Base-by-base conservation (phyloP, 2,329 filamentous ascomycete species). In the Colletotrichum sp. region DNA sequence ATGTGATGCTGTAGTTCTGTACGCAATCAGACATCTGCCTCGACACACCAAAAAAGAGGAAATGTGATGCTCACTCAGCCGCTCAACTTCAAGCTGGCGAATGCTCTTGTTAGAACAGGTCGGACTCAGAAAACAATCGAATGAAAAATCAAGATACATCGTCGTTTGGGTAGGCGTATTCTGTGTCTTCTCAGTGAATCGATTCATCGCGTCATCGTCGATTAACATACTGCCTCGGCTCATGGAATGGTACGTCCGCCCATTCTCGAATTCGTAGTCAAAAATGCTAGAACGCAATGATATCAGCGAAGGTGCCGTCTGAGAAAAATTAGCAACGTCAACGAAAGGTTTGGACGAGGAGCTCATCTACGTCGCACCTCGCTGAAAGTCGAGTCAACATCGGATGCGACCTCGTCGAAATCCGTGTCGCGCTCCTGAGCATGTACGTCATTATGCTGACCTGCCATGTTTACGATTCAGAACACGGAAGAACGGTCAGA, bases 1-100 rank as follows among this genome's bases (percentile, higher is more conserved):
- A 85, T 75, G 48, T 84, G 81, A 70, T 85, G 84, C 77, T 85
- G 83, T 1, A 85, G 75, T 69, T 85, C 83, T 80, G 52, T 16
- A n/a, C 2, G 62, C 16, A 28, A 26, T 64, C 13, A 43, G 30
- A 26, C 4, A 52, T 21, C 12, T 48, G 34, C 43, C 43, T 52
- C n/a, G 2, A 52, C n/a, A 52, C 10, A 24, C 1, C 21, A 6
- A 52, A 52, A 52, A 52, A 52, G 4, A 52, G n/a, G 6, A 3
- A 21, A 52, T 48, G 36, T 32, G 0, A n/a, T 38, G 38, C 71
- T 18, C 58, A 73, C 71, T 68, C 9, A 83, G 66, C 36, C 81
- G 82, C 13, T 82, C 79, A 74, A 82, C 82, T 64, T 83, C 81
- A 21, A 74, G 69, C 81, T 83, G 4, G 10, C 30, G 4, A 7